Percentiles rank a stretch among this genome's conserved stretches.
Conservation (phyloP, 2,329 filamentous ascomycete genomes). For the Beauveria rudraprayagi region DNA sequence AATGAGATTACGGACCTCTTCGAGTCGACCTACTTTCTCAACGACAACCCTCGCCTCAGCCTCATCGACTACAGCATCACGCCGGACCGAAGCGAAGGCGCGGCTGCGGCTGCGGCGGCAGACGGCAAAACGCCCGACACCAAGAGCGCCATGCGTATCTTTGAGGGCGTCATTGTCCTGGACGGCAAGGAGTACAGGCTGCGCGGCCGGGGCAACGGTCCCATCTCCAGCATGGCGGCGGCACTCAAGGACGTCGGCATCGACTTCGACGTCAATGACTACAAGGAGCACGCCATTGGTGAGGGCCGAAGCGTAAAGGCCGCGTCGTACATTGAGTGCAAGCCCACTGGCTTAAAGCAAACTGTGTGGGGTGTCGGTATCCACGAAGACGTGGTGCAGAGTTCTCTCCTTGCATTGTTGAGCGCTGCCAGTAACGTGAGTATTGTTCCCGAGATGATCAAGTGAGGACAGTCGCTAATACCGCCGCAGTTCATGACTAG, state of each 20-base stretch:
- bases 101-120: conserved; percentile 67
- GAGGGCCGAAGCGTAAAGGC: conserved; percentile 76
- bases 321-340: conserved; percentile 93
- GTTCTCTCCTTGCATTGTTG: conserved; percentile 76
- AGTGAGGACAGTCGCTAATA: not conserved
- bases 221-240: conserved; percentile 79
- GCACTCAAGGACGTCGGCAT: conserved; percentile 73
- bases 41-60: conserved; percentile 73
- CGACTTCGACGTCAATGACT: conserved; percentile 83
- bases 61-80: conserved; percentile 89
- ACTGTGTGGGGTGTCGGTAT: conserved; percentile 88
- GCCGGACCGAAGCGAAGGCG: conserved; percentile 64
- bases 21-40: conserved; percentile 77
- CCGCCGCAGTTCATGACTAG: not conserved
- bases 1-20: conserved; percentile 84
- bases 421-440: conserved; percentile 80
- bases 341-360: conserved; percentile 54
- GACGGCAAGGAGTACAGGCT: conserved; percentile 74
- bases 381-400: conserved; percentile 87
- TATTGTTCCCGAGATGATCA: conserved; percentile 17
- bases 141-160: conserved; percentile 69
- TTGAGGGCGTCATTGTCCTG: conserved; percentile 76
- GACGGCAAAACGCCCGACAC: conserved; percentile 68
- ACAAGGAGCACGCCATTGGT: conserved; percentile 93
- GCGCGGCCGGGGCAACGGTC: conserved; percentile 76